Conservation (phyloP, 257 asterid genomes). For the Solanum medicagineum region DNA sequence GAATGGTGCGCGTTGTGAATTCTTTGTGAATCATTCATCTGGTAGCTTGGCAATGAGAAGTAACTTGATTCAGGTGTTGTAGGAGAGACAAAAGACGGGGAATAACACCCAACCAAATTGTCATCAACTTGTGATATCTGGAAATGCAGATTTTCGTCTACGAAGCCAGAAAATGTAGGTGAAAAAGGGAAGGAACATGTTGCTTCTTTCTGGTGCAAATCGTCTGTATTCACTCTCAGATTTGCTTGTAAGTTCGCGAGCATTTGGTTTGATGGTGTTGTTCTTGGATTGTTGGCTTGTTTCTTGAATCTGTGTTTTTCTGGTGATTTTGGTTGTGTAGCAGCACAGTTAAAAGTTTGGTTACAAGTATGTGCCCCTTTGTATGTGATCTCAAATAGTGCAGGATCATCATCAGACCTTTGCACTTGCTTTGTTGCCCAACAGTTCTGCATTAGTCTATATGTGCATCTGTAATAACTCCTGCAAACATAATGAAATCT, state of each 20-base stretch:
- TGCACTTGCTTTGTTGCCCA: slow-evolving; percentile 97
- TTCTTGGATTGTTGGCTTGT: slow-evolving; percentile 1
- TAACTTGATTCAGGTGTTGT: slow-evolving; percentile 29
- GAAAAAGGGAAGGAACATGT: slow-evolving; percentile 43
- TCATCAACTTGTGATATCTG: slow-evolving; percentile 38
- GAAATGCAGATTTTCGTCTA: slow-evolving; percentile 18
- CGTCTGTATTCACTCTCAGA: slow-evolving; percentile 46
- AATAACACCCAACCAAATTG: slow-evolving; percentile 23
- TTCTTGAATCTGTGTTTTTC: slow-evolving; percentile 25
- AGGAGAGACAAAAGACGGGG: slow-evolving; percentile 33
- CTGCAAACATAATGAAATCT: slow-evolving; percentile 24
- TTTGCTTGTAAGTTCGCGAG: slow-evolving; percentile 34
- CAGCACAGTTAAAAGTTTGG: slow-evolving; percentile 10
- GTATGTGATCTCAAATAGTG: slow-evolving; percentile 63
- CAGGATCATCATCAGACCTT: slow-evolving; percentile 77
- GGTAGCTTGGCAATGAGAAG: slow-evolving; percentile 16
- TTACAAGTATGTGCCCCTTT: slow-evolving; percentile 63
- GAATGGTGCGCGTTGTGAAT: slow-evolving; percentile 13
- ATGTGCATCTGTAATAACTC: slow-evolving; percentile 89
- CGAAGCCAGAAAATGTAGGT: slow-evolving; percentile 26
- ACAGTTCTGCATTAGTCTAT: slow-evolving; percentile 42
- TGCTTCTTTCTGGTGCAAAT: slow-evolving; percentile 19
- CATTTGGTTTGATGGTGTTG: slow-evolving; percentile 26
- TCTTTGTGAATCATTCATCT: slow-evolving; percentile 10
- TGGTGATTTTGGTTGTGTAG: slow-evolving; percentile 24